Evolutionary conservation across 257 asterid genomes (phyloP), one percentile per base, ranked within the genome.

Genomic region (Solanum pinnatisectum): DNA sequence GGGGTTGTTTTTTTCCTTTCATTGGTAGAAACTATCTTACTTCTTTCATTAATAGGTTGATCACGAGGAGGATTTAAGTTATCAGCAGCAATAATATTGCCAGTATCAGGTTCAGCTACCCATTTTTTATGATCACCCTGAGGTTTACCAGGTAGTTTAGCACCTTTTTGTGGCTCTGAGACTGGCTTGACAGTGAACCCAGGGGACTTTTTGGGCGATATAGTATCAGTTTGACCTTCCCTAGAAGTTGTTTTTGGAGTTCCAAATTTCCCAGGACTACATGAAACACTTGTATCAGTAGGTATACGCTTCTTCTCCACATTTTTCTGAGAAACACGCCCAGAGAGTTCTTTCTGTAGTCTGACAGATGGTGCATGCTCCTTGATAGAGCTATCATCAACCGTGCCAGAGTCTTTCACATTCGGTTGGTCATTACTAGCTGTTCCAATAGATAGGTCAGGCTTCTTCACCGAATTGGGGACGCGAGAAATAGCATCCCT

Each of bases 1-100:
- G 95, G 90, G 90, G 94, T 90, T 89, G 90, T 89, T 90, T 91
- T 94, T 89, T 76, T 90, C 89, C 89, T 90, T 89, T 94, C 99
- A 63, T 89, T 93, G 49, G 90, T 92, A 87, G 91, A 88, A 83
- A 91, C 86, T 82, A 90, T 88, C 90, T 92, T 95, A 89, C 90
- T 90, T 91, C 90, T 93, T 86, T 91, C 98, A 91, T 33, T 86
- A 81, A 87, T 42, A 65, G 91, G 89, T 88, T 92, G 98, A 90
- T 88, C 89, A 73, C 83, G 92, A 79, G 86, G 78, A 79, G 91
- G 87, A 87, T 88, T 88, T 49, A 87, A 88, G 89, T 81, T 83
- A 82, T 91, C 93, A 36, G 95, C 86, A 87, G 89, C 91, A 84
- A 90, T 70, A 89, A 82, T 84, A 89, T 65, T 35, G 87, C 84